Base-by-base conservation (phyloP, 2,329 filamentous ascomycete species). In the Claviceps quebecensis region DNA sequence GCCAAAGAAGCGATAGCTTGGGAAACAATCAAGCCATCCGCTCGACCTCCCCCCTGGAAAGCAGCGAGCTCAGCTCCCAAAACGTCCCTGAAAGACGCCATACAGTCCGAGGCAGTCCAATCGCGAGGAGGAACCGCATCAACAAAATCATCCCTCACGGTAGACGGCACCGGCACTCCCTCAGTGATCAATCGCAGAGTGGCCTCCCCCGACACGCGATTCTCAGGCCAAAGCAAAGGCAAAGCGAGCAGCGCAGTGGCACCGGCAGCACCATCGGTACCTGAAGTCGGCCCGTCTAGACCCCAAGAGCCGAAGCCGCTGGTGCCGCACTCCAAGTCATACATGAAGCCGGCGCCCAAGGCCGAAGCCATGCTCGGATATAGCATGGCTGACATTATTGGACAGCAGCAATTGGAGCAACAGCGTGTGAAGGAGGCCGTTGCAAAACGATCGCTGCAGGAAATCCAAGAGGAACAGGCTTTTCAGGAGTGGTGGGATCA, bases 401-500 rank as follows among this genome's bases (percentile, higher is more conserved):
- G 83, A 7, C 82, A 95, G 61, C 89, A 98, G 67, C 81, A 84
- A 64, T 80, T 80, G 8, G 90, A 96, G 63, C 93, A 94, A 62
- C 81, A 88, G 52, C 78, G 80, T 17, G 82, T 94, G 54, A 84
- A 81, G 50, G 90, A 95, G 63, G 87, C 89, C 1, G 83, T 83
- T 11, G 87, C 89, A 2, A 96, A 95, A 68, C 79, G 91, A 52
- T 93, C 87, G 56, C 70, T 98, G 34, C 83, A 94, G 61, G 93
- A 97, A 56, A 98, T 98, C 53, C 93, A 98, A 65, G 82, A 93
- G 57, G 93, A 98, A 67, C 93, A 98, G 63, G 88, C 88, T 49
- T 98, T 98, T 64, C 87, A 96, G 63, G 83, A 94, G 64, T 95
- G 90, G 89, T 95, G 89, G 89, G 87, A 94, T 57, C 82, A 86